These are phyloP conservation scores for Xylaria arbuscula DNA, from an alignment of 2,329 filamentous ascomycete genomes.

Conservation along the genomic window DNA sequence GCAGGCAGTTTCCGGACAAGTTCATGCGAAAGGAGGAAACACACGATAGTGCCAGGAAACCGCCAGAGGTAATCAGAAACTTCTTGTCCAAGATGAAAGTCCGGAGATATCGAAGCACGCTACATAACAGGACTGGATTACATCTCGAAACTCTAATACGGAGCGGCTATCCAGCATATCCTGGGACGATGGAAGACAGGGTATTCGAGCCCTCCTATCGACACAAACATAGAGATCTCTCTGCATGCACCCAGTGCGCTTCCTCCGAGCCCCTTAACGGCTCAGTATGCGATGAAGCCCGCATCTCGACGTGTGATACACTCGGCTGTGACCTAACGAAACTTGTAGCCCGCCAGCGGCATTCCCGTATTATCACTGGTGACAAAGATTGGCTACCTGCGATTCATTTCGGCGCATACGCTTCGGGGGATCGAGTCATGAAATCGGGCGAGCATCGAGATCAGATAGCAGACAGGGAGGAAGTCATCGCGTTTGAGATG, in stretches of 20 bases:
- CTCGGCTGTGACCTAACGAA: slow-evolving; percentile 8
- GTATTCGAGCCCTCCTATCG: slow-evolving; percentile 19
- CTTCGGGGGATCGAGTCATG: slow-evolving; percentile 55
- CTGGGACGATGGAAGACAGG: slow-evolving; percentile 8
- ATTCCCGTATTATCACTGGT: not conserved
- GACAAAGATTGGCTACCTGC: slow-evolving; percentile 31
- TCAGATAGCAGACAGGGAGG: slow-evolving; percentile 43
- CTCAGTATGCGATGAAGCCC: slow-evolving; percentile 17
- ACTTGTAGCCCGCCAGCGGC: slow-evolving; percentile 15
- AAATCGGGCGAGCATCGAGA: slow-evolving; percentile 54
- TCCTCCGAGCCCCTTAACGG: not conserved
- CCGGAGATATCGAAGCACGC: not conserved
- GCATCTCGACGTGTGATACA: slow-evolving; percentile 15
- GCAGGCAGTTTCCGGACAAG: slow-evolving; percentile 20
- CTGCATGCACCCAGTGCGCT: slow-evolving; percentile 16
- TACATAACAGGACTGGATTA: slow-evolving; percentile 7
- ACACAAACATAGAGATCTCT: slow-evolving; percentile 6
- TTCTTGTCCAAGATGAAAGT: slow-evolving; percentile 22
- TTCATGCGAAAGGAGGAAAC: slow-evolving; percentile 14
- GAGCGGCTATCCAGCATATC: slow-evolving; percentile 7
- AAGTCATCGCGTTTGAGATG: slow-evolving; percentile 51
- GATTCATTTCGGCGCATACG: slow-evolving; percentile 54
- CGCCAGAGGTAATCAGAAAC: slow-evolving; percentile 4
- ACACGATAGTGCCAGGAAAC: slow-evolving; percentile 11
- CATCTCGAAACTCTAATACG: slow-evolving; percentile 18